phyloP scores from a whole-genome alignment of 2,329 filamentous ascomycete genomes.

The Fusarium globosum region DNA sequence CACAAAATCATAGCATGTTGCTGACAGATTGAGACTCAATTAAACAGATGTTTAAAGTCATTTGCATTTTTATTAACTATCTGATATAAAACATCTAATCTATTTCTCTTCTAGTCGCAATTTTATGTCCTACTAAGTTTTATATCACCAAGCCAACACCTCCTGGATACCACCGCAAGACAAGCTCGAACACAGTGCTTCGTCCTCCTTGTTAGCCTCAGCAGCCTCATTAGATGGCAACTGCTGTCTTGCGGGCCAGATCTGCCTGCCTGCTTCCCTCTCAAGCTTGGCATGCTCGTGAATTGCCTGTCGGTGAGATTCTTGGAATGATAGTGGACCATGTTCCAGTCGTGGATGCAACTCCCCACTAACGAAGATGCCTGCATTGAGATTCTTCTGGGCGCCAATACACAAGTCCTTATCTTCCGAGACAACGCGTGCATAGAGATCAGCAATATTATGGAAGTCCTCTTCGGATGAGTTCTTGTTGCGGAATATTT shows the following conservation, averaged over 20 bases:
- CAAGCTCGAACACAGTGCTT: slow-evolving; percentile 17
- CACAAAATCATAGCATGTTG: not conserved
- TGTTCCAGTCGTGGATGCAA: slow-evolving; percentile 32
- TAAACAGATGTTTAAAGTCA: not conserved
- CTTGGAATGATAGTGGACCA: slow-evolving; percentile 30
- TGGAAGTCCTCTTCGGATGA: slow-evolving; percentile 21
- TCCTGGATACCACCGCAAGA: slow-evolving; percentile 21
- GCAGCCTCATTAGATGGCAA: not conserved
- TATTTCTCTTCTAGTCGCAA: not conserved
- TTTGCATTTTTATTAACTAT: not conserved
- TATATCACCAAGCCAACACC: slow-evolving; percentile 17
- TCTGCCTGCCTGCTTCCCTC: slow-evolving; percentile 6
- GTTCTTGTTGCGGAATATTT: slow-evolving; percentile 28
- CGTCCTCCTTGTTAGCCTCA: slow-evolving; percentile 14
- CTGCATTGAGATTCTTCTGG: slow-evolving; percentile 20
- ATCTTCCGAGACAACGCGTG: slow-evolving; percentile 27
- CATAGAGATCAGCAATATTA: slow-evolving; percentile 9
- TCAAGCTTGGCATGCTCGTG: slow-evolving; percentile 23
- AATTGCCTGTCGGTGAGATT: slow-evolving; percentile 27
- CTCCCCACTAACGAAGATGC: slow-evolving; percentile 25
- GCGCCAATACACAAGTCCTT: slow-evolving; percentile 26
- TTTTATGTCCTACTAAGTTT: not conserved
- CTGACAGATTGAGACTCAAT: not conserved
- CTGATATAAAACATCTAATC: not conserved
- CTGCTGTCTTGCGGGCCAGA: slow-evolving; percentile 26